These are phyloP conservation scores for Pestalotiopsis sp. DNA, from an alignment of 2,329 filamentous ascomycete genomes.

Conservation along the genomic window DNA sequence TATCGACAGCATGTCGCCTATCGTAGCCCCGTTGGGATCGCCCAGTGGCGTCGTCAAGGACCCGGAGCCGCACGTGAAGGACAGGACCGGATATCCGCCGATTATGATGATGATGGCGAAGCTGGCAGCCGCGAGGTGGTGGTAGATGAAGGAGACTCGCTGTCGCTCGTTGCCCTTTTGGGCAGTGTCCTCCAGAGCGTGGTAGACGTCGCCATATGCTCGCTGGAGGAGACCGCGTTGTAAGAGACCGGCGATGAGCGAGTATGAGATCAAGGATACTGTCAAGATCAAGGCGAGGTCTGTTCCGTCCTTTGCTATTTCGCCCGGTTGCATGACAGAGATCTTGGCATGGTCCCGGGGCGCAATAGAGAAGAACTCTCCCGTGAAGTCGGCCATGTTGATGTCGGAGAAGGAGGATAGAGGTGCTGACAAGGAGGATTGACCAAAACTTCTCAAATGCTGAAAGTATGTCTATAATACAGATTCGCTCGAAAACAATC, in stretches of 20 bases:
- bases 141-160: slow-evolving; percentile 20
- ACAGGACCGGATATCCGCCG: slow-evolving; percentile 17
- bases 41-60: background rate
- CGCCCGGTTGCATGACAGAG: background rate
- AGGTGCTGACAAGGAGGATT: background rate
- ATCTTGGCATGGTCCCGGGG: background rate
- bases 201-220: slow-evolving; percentile 16
- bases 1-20: slow-evolving; percentile 19
- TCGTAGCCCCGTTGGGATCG: slow-evolving; percentile 12
- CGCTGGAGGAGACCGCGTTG: slow-evolving; percentile 17
- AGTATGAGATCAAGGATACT: slow-evolving; percentile 15
- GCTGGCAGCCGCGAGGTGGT: slow-evolving; percentile 19
- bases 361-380: background rate
- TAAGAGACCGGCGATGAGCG: slow-evolving; percentile 18
- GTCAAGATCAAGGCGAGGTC: slow-evolving; percentile 17
- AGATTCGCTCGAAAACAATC: background rate
- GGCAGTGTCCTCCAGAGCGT: slow-evolving; percentile 4
- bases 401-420: background rate
- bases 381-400: background rate
- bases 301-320: background rate
- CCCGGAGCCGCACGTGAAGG: slow-evolving; percentile 10
- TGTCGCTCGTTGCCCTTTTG: slow-evolving; percentile 18
- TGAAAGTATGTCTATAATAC: background rate
- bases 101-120: slow-evolving; percentile 17
- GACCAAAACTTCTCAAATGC: background rate